Percentiles rank a stretch among this genome's conserved stretches.
Evolutionary conservation across 306 rosid species (phyloP).

Genomic region (Myrica gale): DNA sequence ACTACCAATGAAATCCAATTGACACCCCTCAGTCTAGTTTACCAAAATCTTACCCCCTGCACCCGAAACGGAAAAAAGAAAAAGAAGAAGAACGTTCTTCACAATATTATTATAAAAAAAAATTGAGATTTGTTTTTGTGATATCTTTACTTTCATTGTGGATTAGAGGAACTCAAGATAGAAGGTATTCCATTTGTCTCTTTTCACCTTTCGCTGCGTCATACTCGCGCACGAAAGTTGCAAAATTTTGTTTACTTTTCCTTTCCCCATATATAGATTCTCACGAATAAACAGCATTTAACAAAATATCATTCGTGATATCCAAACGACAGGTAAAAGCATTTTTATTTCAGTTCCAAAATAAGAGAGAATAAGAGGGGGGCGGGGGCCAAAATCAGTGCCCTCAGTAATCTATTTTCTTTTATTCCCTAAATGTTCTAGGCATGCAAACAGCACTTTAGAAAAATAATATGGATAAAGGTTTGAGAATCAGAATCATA

Average conservation of each 20-base stretch:
- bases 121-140: too few relatives aligned
- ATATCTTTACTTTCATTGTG: too few relatives aligned
- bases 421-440: not conserved
- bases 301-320: not conserved
- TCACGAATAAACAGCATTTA: not conserved
- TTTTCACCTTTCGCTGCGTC: too few relatives aligned
- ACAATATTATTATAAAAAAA: too few relatives aligned
- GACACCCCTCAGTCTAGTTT: not conserved
- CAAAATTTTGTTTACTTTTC: not conserved
- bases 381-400: not conserved
- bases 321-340: not conserved
- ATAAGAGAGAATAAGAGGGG: not conserved
- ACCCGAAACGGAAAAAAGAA: too few relatives aligned
- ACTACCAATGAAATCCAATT: constrained; percentile 11
- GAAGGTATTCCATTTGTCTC: too few relatives aligned
- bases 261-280: not conserved
- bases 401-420: not conserved
- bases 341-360: not conserved
- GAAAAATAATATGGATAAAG: not conserved
- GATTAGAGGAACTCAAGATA: too few relatives aligned
- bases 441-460: constrained; percentile 4
- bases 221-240: not conserved
- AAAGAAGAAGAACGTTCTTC: too few relatives aligned
- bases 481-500: constrained; percentile 23
- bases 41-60: too few relatives aligned